Base-by-base conservation (phyloP, 73 alveolate species). In the Paramecium primaurelia region DNA sequence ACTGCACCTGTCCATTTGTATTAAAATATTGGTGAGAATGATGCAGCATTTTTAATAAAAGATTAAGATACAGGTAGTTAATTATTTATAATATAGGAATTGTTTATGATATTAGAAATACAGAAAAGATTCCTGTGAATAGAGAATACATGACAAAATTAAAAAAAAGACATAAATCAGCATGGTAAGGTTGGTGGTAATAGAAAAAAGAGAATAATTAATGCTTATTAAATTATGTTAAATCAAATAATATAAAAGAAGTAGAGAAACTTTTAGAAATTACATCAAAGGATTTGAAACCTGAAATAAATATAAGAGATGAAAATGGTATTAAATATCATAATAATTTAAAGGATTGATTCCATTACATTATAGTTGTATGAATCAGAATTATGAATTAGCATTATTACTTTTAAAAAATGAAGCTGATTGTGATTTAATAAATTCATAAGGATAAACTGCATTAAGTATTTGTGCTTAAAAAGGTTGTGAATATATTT, bases 111-210 rank as follows among this genome's bases (percentile, higher is more conserved):
- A 75, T 75, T 10, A 36, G 88, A 36, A 75, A 75, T 38, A 36
- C 69, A 12, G 88, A 75, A 26, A 37, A 75, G 40, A 75, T 75
- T 1, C 60, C 58, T 30, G 88, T 34, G 34, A 75, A 75, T 36
- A 75, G 47, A 38, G 88, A 75, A 6, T 75, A 75, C n/a, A 36
- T 75, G 75, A 45, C 87, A 59, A 77, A 87, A 38, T 64, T 64
- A 18, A 42, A 64, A 20, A 87, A 87, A 38, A 87, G 86, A 87
- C 84, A 87, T 68, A 64, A 87, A 64, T 60, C 68, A 26, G 88
- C 93, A 40, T 87, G 93, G 93, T 51, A 87, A 49, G 93, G 86
- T 42, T 87, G 93, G 93, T 87, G 93, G 93, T 20, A 87, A 60
- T 49, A 87, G 77, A 87, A 87, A 49, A 87, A 64, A 38, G 84